A percentile compares a stretch with the other conserved stretches of the same genome.
Evolutionary conservation across 768 basidiomycete genomes (phyloP).

Genomic region (Daedalea quercina): DNA sequence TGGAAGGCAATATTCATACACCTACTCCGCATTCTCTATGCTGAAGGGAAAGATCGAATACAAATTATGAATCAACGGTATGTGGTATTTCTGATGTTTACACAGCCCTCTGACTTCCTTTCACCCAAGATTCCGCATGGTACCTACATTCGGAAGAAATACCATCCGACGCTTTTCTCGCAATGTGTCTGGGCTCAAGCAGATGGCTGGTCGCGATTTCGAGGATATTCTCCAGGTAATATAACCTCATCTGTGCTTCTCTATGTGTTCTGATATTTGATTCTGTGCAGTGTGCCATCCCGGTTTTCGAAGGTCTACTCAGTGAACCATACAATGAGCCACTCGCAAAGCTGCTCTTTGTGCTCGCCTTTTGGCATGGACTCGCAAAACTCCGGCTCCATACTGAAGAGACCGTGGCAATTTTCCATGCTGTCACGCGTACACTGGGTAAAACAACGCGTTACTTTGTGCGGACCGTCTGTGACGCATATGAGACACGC

Average conservation of each 20-base stretch:
- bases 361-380: slow-evolving; percentile 29
- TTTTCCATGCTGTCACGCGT: slow-evolving; percentile 14
- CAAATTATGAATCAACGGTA: neutral
- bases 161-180: slow-evolving; percentile 17
- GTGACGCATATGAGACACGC: slow-evolving; percentile 18
- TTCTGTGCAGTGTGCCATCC: slow-evolving; percentile 27
- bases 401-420: slow-evolving; percentile 24
- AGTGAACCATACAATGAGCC: slow-evolving; percentile 11
- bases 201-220: slow-evolving; percentile 22
- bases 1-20: slow-evolving; percentile 26
- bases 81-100: neutral
- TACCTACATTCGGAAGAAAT: slow-evolving; percentile 16
- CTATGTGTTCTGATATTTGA: too few relatives aligned
- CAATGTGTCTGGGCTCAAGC: slow-evolving; percentile 22
- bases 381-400: slow-evolving; percentile 35
- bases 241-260: too few relatives aligned
- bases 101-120: neutral
- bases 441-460: slow-evolving; percentile 25
- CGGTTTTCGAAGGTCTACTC: slow-evolving; percentile 29
- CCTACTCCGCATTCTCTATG: slow-evolving; percentile 18
- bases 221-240: slow-evolving; percentile 22
- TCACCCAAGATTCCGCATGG: slow-evolving; percentile 18
- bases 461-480: slow-evolving; percentile 19
- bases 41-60: slow-evolving; percentile 10
- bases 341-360: slow-evolving; percentile 28